These are phyloP conservation scores for Sordaria brevicollis DNA, from an alignment of 495 filamentous ascomycete species.

Conservation along the genomic window DNA sequence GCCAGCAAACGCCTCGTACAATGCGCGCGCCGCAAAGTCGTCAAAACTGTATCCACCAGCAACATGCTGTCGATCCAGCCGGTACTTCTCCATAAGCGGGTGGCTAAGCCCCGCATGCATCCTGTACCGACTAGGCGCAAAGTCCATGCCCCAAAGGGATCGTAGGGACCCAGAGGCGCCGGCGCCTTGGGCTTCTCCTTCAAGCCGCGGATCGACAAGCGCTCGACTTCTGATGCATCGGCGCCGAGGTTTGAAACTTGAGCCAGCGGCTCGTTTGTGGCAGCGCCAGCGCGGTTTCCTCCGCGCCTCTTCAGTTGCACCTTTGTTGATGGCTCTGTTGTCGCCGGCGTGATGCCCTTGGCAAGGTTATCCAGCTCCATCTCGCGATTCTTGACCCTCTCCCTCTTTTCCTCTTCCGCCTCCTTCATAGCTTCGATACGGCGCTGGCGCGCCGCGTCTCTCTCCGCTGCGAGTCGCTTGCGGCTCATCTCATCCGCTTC, in stretches of 20 bases:
- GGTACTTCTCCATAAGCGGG: conserved; percentile 41
- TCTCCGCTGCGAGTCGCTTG: conserved; percentile 27
- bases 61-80: conserved; percentile 28
- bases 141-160: conserved; percentile 75
- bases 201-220: conserved; percentile 63
- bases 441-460: conserved; percentile 47
- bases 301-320: conserved; percentile 62
- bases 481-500: conserved; percentile 41
- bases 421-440: conserved; percentile 50
- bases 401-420: conserved; percentile 43
- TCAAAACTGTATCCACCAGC: conserved; percentile 74
- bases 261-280: not conserved
- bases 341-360: not conserved
- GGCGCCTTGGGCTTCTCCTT: conserved; percentile 43
- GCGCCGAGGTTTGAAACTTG: not conserved
- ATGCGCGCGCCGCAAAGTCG: conserved; percentile 68
- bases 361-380: conserved; percentile 41
- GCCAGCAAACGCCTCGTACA: conserved; percentile 86
- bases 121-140: conserved; percentile 57
- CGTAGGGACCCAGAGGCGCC: conserved; percentile 53
- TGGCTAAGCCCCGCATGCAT: conserved; percentile 50
- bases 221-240: conserved; percentile 19
- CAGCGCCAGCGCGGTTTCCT: conserved; percentile 3
- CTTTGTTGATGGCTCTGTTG: conserved; percentile 33
- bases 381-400: conserved; percentile 35